Percentiles rank a stretch among this genome's conserved stretches.
Conservation (phyloP, 768 basidiomycete genomes). For the Nidularia pulvinata region DNA sequence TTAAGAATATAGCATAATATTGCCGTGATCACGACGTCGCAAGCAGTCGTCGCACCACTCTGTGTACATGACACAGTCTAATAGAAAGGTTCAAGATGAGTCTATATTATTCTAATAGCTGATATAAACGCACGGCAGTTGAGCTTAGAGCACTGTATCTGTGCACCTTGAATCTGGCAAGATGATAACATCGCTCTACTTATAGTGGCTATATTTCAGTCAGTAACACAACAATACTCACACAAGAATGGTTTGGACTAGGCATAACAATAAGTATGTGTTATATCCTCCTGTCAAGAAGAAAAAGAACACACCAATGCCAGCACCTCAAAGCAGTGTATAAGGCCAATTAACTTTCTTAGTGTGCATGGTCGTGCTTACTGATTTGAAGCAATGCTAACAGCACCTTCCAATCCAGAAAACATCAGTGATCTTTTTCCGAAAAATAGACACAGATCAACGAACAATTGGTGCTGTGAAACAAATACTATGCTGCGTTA, state of each 20-base stretch:
- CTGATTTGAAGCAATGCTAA: too few species aligned
- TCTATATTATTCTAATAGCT: background rate
- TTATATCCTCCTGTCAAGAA: background rate
- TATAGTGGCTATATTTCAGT: too few species aligned
- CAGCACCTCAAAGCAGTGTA: too few species aligned
- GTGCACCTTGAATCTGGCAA: background rate
- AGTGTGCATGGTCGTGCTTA: too few species aligned
- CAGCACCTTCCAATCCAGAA: too few species aligned
- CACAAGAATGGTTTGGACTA: constrained; percentile 1
- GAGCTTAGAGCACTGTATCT: background rate
- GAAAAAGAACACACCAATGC: too few species aligned
- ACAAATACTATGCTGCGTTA: background rate
- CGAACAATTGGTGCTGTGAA: too few species aligned
- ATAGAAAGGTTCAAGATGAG: background rate
- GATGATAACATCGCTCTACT: background rate
- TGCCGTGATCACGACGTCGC: constrained; percentile 4
- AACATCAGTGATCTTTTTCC: too few species aligned
- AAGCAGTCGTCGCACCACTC: constrained; percentile 5
- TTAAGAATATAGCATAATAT: constrained; percentile 5
- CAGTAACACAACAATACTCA: background rate
- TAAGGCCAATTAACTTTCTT: too few species aligned
- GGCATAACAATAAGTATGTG: background rate
- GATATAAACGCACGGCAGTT: background rate
- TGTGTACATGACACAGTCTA: constrained; percentile 2
- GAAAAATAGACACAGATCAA: too few species aligned